Conservation (phyloP, 805 yeast species). For the Kazachstania africana region DNA sequence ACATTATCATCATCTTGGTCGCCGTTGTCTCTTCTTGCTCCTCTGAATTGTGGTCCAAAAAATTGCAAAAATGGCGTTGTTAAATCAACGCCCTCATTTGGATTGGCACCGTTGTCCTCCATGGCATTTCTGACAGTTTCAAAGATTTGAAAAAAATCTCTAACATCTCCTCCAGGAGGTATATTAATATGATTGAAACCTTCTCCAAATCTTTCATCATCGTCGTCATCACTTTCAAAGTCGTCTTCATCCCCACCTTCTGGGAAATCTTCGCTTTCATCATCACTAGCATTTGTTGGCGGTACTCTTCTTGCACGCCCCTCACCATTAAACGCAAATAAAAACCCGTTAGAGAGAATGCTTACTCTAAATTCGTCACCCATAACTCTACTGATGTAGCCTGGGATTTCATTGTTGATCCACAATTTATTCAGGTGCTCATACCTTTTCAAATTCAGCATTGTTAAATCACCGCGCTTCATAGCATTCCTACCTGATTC, state of each 20-base stretch:
- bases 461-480: conserved; percentile 45
- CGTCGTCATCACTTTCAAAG: conserved; percentile 6
- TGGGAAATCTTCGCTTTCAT: conserved; percentile 14
- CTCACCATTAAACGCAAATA: conserved; percentile 18
- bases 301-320: conserved; percentile 15
- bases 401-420: conserved; percentile 48
- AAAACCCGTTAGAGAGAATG: conserved; percentile 18
- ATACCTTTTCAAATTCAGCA: conserved; percentile 41
- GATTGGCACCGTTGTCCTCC: conserved; percentile 9
- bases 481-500: conserved; percentile 50
- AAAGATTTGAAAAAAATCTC: conserved; percentile 19
- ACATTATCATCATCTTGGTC: conserved; percentile 5
- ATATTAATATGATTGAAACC: conserved; percentile 8
- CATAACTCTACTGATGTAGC: conserved; percentile 32
- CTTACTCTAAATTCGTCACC: conserved; percentile 26
- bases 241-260: conserved; percentile 15
- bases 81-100: conserved; percentile 8
- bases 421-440: conserved; percentile 45
- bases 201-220: conserved; percentile 3
- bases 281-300: conserved; percentile 6
- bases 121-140: conserved; percentile 16
- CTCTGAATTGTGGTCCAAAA: conserved; percentile 14
- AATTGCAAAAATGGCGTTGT: conserved; percentile 15
- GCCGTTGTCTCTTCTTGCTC: conserved; percentile 4
- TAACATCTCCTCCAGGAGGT: conserved; percentile 12